These are phyloP conservation scores for Pseudonitzschia delicatissima DNA, from an alignment of 108 stramenopile species.

Conservation along the genomic window DNA sequence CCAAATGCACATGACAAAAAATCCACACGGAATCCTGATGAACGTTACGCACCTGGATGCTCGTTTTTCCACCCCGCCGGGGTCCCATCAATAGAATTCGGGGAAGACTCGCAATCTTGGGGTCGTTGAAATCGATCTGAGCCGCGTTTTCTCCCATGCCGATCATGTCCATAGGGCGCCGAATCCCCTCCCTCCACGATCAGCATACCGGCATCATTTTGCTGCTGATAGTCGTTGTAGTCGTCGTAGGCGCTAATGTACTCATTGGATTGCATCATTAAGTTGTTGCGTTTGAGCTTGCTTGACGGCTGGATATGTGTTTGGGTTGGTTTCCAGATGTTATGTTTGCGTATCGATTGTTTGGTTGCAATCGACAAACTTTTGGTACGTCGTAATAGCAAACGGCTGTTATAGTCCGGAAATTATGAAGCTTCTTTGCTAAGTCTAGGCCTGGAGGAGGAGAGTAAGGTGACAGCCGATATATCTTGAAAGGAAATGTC, in stretches of 20 bases:
- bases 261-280: slow-evolving; percentile 29
- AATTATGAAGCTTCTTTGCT: no score
- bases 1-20: no score
- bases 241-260: slow-evolving; percentile 31
- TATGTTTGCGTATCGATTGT: no score
- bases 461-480: no score
- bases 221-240: slow-evolving; percentile 19
- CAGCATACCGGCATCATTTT: slow-evolving; percentile 22
- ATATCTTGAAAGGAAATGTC: no score
- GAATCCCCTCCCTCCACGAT: slow-evolving; percentile 4
- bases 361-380: no score
- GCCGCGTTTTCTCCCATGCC: neutral
- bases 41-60: slow-evolving; percentile 64
- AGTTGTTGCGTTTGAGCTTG: neutral
- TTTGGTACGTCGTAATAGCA: no score
- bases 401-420: no score
- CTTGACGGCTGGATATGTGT: no score
- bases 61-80: slow-evolving; percentile 86
- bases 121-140: slow-evolving; percentile 76
- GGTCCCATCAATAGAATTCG: slow-evolving; percentile 96
- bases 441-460: no score
- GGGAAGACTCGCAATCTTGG: slow-evolving; percentile 77
- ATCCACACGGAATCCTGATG: no score
- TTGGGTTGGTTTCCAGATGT: no score
- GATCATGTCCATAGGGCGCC: neutral